phyloP scores from a whole-genome alignment of 306 rosid species.

The Vicia villosa region DNA sequence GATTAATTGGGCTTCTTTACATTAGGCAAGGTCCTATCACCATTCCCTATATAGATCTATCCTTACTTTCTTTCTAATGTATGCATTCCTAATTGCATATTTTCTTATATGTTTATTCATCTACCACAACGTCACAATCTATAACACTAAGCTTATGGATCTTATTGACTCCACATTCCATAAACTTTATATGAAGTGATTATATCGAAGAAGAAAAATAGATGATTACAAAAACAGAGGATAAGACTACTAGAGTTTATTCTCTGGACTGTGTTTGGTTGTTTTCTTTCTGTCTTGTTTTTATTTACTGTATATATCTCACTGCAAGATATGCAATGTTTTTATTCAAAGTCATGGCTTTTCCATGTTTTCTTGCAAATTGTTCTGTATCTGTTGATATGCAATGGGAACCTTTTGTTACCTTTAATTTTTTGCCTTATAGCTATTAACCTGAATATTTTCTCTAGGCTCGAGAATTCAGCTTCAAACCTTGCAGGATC shows the following conservation, averaged over 20 bases:
- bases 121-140: neutral
- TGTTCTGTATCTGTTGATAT: conserved; percentile 10
- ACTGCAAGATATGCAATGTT: no score
- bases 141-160: neutral
- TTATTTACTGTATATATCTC: conserved; percentile 13
- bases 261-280: neutral
- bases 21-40: conserved; percentile 2
- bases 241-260: conserved; percentile 11
- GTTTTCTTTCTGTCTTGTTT: conserved; percentile 9
- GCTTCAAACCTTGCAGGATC: conserved; percentile 80
- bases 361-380: conserved; percentile 19
- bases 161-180: neutral
- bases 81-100: neutral
- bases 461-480: conserved; percentile 84
- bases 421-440: conserved; percentile 6
- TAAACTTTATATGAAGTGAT: conserved; percentile 1
- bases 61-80: neutral
- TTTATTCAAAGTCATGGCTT: neutral
- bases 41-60: neutral
- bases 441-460: conserved; percentile 30
- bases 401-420: conserved; percentile 19
- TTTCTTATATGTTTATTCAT: neutral
- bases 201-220: conserved; percentile 1
- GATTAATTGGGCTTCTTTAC: neutral
- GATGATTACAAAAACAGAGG: conserved; percentile 8